Evolutionary conservation across 2,329 filamentous ascomycete genomes (phyloP), one percentile per base, ranked within the genome.

Genomic region (Cladosporium sp.): DNA sequence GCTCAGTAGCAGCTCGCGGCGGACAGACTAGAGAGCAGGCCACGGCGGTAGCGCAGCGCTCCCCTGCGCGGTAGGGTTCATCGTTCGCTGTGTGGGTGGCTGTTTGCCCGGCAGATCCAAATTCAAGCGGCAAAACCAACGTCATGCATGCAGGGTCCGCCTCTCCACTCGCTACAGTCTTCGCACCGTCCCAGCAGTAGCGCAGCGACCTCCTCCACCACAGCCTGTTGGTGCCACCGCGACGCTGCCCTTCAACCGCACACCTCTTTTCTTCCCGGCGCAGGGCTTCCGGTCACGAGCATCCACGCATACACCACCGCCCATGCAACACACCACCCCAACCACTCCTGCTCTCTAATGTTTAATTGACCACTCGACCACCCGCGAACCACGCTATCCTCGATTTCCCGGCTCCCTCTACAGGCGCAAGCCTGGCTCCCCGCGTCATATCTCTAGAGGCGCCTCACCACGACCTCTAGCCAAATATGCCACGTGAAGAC

Each of bases 201-300:
- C 52, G 52, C 52, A 55, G 39, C 40, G 25, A 45, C 38, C 52
- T 45, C 52, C 52, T 56, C 54, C 42, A 56, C 42, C 30, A 34
- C 36, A 55, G 17, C 42, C 40, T 38, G 54, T 56, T 20, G 54
- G 54, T 56, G 20, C 54, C 39, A 49, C 54, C 36, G 40, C 30
- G 9, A 49, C 54, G 36, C 38, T 42, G 38, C 15, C 52, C 22
- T 47, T 22, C 42, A 55, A 22, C 54, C 19, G 43, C 54, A 49
- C 42, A 39, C 42, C 42, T 56, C 42, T 49, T 56, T 56, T 49
- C 54, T 49, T 49, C 54, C 54, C 54, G 54, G 42, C 54, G 54
- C 54, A 56, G 54, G 54, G 54, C 34, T 56, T 49, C 54, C 54
- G 54, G 42, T 56, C 54, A 56, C 54, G 54, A 56, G 54, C 54